Percentiles rank a stretch among this genome's conserved stretches.
phyloP scores from a whole-genome alignment of 768 basidiomycete species.

The Crassisporium funariophilum region DNA sequence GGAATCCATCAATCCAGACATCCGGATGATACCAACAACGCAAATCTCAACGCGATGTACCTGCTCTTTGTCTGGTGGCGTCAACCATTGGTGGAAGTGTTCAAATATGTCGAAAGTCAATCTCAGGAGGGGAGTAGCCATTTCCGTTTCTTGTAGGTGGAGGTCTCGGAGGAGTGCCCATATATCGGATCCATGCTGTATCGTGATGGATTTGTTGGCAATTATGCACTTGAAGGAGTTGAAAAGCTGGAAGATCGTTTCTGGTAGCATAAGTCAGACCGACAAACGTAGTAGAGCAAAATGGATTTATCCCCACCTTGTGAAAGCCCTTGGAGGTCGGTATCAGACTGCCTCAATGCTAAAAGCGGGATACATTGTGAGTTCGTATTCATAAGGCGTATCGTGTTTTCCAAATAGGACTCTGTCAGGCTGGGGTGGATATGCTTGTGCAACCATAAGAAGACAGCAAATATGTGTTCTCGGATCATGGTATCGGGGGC shows the following conservation, averaged over 20 bases:
- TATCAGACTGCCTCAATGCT: conserved; percentile 8
- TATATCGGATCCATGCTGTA: conserved; percentile 11
- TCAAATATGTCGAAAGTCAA: conserved; percentile 12
- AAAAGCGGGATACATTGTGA: conserved; percentile 4
- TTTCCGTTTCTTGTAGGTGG: neutral
- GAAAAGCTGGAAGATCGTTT: conserved; percentile 10
- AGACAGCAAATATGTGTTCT: conserved; percentile 12
- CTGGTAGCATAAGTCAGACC: conserved; percentile 1
- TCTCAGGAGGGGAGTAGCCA: neutral
- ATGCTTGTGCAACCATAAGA: conserved; percentile 12
- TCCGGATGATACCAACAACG: conserved; percentile 8
- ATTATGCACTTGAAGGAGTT: conserved; percentile 6
- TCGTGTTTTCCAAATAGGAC: conserved; percentile 11
- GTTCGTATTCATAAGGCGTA: conserved; percentile 11
- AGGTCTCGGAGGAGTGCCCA: conserved; percentile 12
- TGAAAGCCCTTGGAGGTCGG: conserved; percentile 6
- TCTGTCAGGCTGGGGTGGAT: conserved; percentile 8
- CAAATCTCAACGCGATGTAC: conserved; percentile 8
- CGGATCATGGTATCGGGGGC: conserved; percentile 4
- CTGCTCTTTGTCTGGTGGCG: conserved; percentile 1
- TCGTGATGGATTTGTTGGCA: conserved; percentile 1
- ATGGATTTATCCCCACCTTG: conserved; percentile 1
- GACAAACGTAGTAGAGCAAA: neutral
- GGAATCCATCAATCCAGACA: conserved; percentile 5
- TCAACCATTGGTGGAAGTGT: conserved; percentile 9